These are phyloP conservation scores for Spinellus fusiger DNA, from an alignment of 192 early-diverging fungal species.

Conservation along the genomic window DNA sequence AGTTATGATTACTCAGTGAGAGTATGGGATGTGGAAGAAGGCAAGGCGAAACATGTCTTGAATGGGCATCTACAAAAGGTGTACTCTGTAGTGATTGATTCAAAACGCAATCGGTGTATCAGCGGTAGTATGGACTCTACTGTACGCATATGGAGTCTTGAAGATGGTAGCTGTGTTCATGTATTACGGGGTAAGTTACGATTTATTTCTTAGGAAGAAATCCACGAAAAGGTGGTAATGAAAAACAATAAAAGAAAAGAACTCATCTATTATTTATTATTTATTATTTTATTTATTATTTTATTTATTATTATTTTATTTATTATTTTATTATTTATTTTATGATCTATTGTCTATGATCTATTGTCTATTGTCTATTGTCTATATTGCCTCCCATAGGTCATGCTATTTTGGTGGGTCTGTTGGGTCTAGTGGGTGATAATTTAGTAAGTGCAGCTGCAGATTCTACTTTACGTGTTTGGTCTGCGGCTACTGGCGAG, in stretches of 20 bases:
- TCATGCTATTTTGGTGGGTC: constrained; percentile 88
- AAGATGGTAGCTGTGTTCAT: constrained; percentile 70
- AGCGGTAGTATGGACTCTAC: constrained; percentile 92
- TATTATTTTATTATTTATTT: not conserved
- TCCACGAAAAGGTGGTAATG: not conserved
- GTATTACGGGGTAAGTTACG: constrained; percentile 70
- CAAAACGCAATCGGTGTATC: constrained; percentile 77
- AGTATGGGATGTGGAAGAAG: constrained; percentile 83
- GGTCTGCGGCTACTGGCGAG: constrained; percentile 65
- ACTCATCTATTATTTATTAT: not conserved
- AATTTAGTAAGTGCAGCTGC: constrained; percentile 92
- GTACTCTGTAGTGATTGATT: constrained; percentile 87
- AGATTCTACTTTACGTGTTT: constrained; percentile 88
- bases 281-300: not conserved
- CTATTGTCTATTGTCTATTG: not conserved
- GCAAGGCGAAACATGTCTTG: constrained; percentile 61
- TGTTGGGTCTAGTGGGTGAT: constrained; percentile 77
- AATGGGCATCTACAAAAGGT: constrained; percentile 91
- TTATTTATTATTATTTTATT: not conserved
- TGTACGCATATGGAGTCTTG: constrained; percentile 89
- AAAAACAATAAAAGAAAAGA: not conserved
- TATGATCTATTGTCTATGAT: not conserved
- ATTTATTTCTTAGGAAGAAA: not conserved
- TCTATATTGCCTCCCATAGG: constrained; percentile 44
- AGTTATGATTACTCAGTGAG: constrained; percentile 88